A percentile compares a stretch with the other conserved stretches of the same genome.
phyloP scores from a whole-genome alignment of 2,329 filamentous ascomycete genomes.

The Cladosporium sp. region DNA sequence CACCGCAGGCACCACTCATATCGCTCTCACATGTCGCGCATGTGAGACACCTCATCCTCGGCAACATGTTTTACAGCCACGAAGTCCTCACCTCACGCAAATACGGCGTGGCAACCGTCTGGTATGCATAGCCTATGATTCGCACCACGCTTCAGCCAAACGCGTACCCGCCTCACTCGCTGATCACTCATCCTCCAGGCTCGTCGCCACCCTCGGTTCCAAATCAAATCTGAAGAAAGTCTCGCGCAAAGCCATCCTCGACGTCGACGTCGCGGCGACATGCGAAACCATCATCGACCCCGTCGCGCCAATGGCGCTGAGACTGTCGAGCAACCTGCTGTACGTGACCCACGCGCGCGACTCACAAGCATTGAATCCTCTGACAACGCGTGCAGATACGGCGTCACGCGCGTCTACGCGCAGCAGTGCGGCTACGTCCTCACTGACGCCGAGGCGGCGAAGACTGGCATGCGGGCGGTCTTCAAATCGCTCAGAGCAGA shows the following conservation, averaged over 20 bases:
- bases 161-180: no score
- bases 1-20: neutral
- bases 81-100: slow-evolving; percentile 83
- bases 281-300: slow-evolving; percentile 85
- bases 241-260: slow-evolving; percentile 79
- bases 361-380: slow-evolving; percentile 6
- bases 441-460: slow-evolving; percentile 70
- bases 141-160: neutral
- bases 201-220: slow-evolving; percentile 81
- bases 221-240: slow-evolving; percentile 69
- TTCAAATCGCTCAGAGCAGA: slow-evolving; percentile 55
- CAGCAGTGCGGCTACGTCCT: slow-evolving; percentile 88
- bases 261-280: slow-evolving; percentile 81
- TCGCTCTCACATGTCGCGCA: neutral
- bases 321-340: slow-evolving; percentile 85
- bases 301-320: slow-evolving; percentile 80
- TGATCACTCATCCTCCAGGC: slow-evolving; percentile 51
- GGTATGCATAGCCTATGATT: slow-evolving; percentile 52
- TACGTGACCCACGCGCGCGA: slow-evolving; percentile 36
- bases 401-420: slow-evolving; percentile 77
- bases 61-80: slow-evolving; percentile 88
- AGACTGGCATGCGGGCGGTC: slow-evolving; percentile 67
- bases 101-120: slow-evolving; percentile 92
- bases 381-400: slow-evolving; percentile 50
- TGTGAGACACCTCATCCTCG: neutral